Percentiles rank a stretch among this genome's conserved stretches.
Evolutionary conservation across 1,139 yeast species (phyloP).

Genomic region (Scheffersomyces illinoinensis): DNA sequence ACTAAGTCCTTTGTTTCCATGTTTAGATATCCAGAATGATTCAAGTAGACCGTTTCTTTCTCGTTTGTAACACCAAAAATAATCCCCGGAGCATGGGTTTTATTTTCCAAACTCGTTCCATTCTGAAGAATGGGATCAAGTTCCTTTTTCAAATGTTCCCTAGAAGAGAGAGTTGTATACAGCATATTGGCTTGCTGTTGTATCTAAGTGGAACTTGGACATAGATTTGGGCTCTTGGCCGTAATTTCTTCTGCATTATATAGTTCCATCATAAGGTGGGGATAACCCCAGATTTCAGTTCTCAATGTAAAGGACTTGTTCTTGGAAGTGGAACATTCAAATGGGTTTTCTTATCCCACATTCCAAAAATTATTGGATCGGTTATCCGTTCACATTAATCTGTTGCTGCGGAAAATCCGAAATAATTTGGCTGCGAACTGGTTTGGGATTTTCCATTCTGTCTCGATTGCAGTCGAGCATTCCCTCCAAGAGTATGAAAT

Average conservation of each 20-base stretch:
- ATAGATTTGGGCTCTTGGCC: not conserved
- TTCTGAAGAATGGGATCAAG: not conserved
- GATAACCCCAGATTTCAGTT: not conserved
- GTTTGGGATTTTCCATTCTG: not conserved
- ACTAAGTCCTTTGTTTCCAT: not conserved
- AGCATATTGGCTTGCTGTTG: not conserved
- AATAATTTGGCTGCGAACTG: slow-evolving; percentile 1
- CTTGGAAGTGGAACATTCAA: not conserved
- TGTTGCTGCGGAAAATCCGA: not conserved
- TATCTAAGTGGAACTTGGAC: not conserved
- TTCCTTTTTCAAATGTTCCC: not conserved
- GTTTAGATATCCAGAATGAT: slow-evolving; percentile 3
- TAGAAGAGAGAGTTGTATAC: not conserved
- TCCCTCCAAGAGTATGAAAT: not conserved
- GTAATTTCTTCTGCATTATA: not conserved
- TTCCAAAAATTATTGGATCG: not conserved
- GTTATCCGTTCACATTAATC: not conserved
- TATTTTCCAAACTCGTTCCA: not conserved
- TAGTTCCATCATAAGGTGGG: not conserved
- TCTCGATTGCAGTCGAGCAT: not conserved
- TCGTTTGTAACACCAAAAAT: slow-evolving; percentile 6
- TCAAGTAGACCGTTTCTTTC: slow-evolving; percentile 6
- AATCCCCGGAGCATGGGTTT: slow-evolving; percentile 4
- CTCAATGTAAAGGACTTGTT: not conserved
- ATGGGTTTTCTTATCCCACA: not conserved